These are phyloP conservation scores for Colletotrichum musicola DNA, from an alignment of 2,329 filamentous ascomycete species.

Conservation along the genomic window DNA sequence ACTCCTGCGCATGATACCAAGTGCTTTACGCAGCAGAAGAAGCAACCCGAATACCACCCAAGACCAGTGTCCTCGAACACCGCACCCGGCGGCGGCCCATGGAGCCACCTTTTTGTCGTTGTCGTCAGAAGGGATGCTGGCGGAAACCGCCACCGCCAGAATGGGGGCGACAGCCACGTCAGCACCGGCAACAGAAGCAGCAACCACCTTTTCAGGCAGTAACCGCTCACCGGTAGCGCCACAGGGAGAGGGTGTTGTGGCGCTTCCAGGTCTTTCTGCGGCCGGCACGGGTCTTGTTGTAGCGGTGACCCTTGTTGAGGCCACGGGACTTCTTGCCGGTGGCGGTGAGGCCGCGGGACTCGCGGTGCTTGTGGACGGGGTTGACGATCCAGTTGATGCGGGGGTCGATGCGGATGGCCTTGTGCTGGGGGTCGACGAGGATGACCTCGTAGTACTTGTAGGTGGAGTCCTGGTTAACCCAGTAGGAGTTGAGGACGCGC, in stretches of 20 bases:
- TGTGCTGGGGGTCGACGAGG: slow-evolving; percentile 99
- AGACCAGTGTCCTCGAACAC: slow-evolving; percentile 14
- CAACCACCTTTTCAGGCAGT: slow-evolving; percentile 21
- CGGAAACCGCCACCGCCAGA: no score
- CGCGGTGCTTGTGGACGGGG: slow-evolving; percentile 99
- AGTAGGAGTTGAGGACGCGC: slow-evolving; percentile 99
- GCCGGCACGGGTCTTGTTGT: slow-evolving; percentile 98
- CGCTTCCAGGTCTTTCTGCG: slow-evolving; percentile 99
- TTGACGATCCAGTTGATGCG: slow-evolving; percentile 99
- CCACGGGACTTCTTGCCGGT: slow-evolving; percentile 99
- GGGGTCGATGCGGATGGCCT: slow-evolving; percentile 98
- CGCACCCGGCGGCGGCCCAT: slow-evolving; percentile 7
- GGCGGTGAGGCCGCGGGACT: slow-evolving; percentile 94
- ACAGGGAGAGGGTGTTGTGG: slow-evolving; percentile 99
- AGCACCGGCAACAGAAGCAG: neutral
- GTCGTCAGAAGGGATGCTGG: neutral
- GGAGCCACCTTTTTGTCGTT: slow-evolving; percentile 30
- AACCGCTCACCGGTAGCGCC: slow-evolving; percentile 88
- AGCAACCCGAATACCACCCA: slow-evolving; percentile 35
- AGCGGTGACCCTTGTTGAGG: slow-evolving; percentile 98
- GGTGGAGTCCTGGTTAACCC: slow-evolving; percentile 99
- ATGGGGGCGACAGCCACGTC: neutral
- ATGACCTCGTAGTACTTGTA: slow-evolving; percentile 99
- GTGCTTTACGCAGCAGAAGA: slow-evolving; percentile 30
- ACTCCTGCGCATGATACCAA: slow-evolving; percentile 40